phyloP scores from a whole-genome alignment of 148 eudicot genomes.

The Talinum fruticosum region DNA sequence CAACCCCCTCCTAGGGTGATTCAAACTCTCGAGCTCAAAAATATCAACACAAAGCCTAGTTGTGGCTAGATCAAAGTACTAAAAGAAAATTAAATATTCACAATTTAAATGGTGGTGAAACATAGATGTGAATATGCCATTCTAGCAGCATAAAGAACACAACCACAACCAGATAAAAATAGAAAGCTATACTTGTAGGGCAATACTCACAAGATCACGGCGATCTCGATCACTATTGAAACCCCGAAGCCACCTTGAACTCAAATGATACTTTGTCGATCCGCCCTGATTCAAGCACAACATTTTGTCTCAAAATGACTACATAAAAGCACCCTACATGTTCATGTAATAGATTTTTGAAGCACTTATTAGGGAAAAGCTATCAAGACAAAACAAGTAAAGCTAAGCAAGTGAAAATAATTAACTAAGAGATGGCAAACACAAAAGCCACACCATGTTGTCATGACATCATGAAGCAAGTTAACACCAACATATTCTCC shows the following conservation, averaged over 20 bases:
- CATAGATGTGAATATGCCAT: neutral
- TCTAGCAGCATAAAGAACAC: neutral
- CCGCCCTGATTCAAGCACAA: slow-evolving; percentile 67
- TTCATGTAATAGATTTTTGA: neutral
- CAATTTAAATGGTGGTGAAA: neutral
- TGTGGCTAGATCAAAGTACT: neutral
- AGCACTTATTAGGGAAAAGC: neutral
- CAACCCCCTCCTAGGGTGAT: too few relatives aligned
- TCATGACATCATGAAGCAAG: neutral
- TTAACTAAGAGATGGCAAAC: neutral
- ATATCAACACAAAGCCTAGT: neutral
- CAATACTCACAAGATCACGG: slow-evolving; percentile 91
- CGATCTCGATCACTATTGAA: slow-evolving; percentile 93
- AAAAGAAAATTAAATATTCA: neutral
- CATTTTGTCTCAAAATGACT: neutral
- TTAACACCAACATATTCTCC: neutral
- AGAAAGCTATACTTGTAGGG: neutral
- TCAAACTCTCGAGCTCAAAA: too few relatives aligned
- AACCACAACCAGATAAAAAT: too few relatives aligned
- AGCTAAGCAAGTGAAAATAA: neutral
- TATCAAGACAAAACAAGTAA: neutral
- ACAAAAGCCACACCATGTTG: neutral
- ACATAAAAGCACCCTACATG: neutral
- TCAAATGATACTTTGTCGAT: slow-evolving; percentile 89
- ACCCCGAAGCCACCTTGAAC: slow-evolving; percentile 90